Evolutionary conservation across 2,329 filamentous ascomycete genomes (phyloP).

Genomic region (Hypoxylon sp.): DNA sequence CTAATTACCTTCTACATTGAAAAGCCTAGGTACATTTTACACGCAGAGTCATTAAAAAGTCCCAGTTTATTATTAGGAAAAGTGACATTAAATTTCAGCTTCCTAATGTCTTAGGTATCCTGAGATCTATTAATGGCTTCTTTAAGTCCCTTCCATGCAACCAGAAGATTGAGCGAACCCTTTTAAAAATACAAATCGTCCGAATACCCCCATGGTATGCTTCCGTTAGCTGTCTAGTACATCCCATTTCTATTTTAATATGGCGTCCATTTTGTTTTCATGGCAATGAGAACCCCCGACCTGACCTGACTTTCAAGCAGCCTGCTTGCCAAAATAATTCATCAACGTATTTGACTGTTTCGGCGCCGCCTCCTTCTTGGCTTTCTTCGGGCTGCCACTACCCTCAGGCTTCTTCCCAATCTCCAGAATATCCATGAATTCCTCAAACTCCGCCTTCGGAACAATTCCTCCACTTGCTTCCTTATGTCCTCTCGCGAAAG

Average conservation of each 20-base stretch:
- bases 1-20: background rate
- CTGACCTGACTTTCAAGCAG: background rate
- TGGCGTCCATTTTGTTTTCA: background rate
- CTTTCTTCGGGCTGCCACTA: constrained; percentile 52
- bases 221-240: no score
- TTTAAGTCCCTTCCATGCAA: no score
- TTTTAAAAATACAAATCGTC: no score
- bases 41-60: no score
- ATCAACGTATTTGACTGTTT: constrained; percentile 69
- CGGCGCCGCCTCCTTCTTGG: constrained; percentile 46
- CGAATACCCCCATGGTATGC: no score
- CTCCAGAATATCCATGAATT: constrained; percentile 71
- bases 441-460: constrained; percentile 72
- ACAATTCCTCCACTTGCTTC: constrained; percentile 78
- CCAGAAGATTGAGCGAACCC: no score
- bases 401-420: constrained; percentile 68
- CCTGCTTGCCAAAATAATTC: constrained; percentile 67
- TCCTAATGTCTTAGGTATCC: no score
- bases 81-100: no score
- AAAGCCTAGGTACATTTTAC: no score
- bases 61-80: no score
- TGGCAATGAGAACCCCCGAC: background rate
- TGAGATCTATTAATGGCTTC: no score
- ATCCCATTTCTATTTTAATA: no score
- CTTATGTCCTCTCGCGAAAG: constrained; percentile 76